These are phyloP conservation scores for Phoma sp. DNA, from an alignment of 2,329 filamentous ascomycete species.

Conservation along the genomic window DNA sequence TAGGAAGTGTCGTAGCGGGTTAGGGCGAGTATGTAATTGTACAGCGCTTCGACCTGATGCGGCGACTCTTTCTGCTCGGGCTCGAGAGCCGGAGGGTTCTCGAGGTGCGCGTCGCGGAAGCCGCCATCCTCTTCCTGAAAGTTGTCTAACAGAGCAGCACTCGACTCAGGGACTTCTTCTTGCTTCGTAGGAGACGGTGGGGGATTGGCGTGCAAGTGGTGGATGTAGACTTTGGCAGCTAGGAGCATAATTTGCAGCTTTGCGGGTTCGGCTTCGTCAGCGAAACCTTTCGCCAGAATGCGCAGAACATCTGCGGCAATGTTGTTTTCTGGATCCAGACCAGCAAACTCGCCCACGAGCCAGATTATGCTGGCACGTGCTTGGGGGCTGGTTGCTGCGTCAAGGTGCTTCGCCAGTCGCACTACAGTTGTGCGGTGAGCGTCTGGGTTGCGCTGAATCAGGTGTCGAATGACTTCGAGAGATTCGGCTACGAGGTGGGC, in stretches of 20 bases:
- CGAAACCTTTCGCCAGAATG: conserved; percentile 84
- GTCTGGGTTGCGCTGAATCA: conserved; percentile 88
- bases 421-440: conserved; percentile 86
- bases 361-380: conserved; percentile 95
- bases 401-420: conserved; percentile 86
- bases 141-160: conserved; percentile 31
- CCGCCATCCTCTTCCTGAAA: conserved; percentile 47
- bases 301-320: conserved; percentile 92
- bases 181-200: conserved; percentile 46
- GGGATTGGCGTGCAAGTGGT: conserved; percentile 74
- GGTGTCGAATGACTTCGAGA: conserved; percentile 89
- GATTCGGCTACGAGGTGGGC: conserved; percentile 89
- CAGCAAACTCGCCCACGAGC: conserved; percentile 94
- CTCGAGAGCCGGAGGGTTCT: conserved; percentile 16
- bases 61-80: conserved; percentile 50
- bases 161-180: conserved; percentile 35
- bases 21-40: conserved; percentile 83
- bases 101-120: conserved; percentile 38
- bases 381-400: conserved; percentile 83
- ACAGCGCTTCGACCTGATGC: conserved; percentile 78
- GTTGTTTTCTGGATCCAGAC: conserved; percentile 79
- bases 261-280: conserved; percentile 80
- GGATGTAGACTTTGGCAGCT: conserved; percentile 95
- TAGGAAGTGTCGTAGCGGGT: conserved; percentile 94
- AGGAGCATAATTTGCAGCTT: conserved; percentile 92